A percentile compares a stretch with the other conserved stretches of the same genome.
These are phyloP conservation scores for Asterochloris sp. DNA, from an alignment of 139 green algal species.

Conservation along the genomic window DNA sequence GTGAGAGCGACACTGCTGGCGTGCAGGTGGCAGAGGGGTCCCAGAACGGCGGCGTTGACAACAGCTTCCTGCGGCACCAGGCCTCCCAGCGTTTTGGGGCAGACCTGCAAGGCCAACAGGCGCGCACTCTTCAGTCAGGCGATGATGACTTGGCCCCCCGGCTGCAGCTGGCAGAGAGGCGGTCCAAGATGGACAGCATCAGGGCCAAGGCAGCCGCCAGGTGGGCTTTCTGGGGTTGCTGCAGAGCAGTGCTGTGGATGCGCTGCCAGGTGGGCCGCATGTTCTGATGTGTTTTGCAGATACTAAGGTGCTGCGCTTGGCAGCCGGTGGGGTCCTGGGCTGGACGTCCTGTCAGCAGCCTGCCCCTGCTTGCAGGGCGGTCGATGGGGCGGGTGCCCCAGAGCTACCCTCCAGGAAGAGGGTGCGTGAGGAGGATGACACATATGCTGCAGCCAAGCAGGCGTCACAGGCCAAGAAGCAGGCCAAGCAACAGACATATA, in stretches of 20 bases:
- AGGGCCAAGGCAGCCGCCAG: conserved; percentile 28
- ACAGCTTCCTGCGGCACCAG: conserved; percentile 45
- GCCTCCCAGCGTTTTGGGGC: conserved; percentile 65
- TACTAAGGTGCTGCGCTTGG: not conserved
- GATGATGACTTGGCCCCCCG: conserved; percentile 65
- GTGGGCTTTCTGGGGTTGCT: not conserved
- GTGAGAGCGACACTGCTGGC: not conserved
- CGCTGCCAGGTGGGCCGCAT: not conserved
- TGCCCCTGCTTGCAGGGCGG: not conserved
- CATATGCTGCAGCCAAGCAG: conserved; percentile 52
- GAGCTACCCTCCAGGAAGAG: conserved; percentile 10
- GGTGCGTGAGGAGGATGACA: conserved; percentile 63
- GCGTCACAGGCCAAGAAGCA: conserved; percentile 54
- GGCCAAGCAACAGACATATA: conserved; percentile 32
- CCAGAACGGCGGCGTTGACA: conserved; percentile 2
- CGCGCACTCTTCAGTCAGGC: conserved; percentile 38
- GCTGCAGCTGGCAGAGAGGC: conserved; percentile 67
- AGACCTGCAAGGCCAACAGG: conserved; percentile 42
- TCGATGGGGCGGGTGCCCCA: not conserved
- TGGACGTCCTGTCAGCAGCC: not conserved
- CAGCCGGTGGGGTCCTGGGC: not conserved
- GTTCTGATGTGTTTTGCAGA: not conserved
- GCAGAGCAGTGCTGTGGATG: too few relatives aligned
- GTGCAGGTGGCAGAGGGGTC: not conserved
- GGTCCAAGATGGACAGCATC: conserved; percentile 62